phyloP scores from a whole-genome alignment of 257 asterid genomes.

The Solanum bulbocastanum region DNA sequence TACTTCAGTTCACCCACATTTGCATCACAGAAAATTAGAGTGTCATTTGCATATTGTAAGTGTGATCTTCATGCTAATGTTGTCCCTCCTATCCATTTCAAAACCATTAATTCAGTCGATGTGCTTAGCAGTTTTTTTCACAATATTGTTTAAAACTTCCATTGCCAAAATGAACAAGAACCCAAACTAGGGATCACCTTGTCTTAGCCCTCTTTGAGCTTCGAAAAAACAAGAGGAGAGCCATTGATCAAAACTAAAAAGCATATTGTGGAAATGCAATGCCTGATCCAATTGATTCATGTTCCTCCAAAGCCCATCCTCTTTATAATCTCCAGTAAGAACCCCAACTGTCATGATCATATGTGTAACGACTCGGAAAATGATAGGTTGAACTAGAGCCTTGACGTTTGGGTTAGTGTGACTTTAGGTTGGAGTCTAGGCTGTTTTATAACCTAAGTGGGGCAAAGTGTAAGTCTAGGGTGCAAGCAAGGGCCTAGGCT shows the following conservation, averaged over 20 bases:
- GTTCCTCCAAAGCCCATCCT: not conserved
- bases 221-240: not conserved
- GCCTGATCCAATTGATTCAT: not conserved
- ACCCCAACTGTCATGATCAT: not conserved
- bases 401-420: too few relatives aligned
- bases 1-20: not conserved
- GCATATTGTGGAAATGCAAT: not conserved
- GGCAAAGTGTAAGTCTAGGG: too few relatives aligned
- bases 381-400: too few relatives aligned
- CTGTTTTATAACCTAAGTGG: too few relatives aligned
- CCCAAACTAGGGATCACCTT: not conserved
- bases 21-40: not conserved
- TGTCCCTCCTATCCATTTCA: too few relatives aligned
- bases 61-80: too few relatives aligned
- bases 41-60: not conserved
- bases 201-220: not conserved
- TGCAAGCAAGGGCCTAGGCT: too few relatives aligned
- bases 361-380: too few relatives aligned
- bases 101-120: not conserved
- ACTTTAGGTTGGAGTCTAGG: too few relatives aligned
- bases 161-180: not conserved
- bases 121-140: not conserved
- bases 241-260: not conserved
- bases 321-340: not conserved
- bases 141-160: not conserved